phyloP scores from a whole-genome alignment of 1,284 basidiomycete genomes.

The Caloboletus firmus region DNA sequence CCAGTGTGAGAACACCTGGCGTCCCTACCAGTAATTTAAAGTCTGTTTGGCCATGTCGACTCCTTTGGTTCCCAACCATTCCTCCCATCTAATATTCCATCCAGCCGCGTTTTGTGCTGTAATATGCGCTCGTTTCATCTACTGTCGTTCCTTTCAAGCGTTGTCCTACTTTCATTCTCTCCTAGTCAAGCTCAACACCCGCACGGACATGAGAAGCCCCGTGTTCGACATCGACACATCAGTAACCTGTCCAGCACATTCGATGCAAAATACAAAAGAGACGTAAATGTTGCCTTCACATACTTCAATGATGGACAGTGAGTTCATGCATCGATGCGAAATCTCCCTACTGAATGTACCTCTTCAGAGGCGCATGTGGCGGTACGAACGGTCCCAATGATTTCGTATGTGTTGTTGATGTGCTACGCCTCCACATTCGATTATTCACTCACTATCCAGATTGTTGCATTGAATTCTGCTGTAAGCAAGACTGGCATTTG shows the following conservation, averaged over 20 bases:
- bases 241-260: background rate
- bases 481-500: conserved; percentile 25
- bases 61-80: background rate
- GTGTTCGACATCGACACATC: conserved; percentile 8
- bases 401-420: conserved; percentile 21
- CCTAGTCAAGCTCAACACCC: conserved; percentile 10
- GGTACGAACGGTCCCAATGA: conserved; percentile 23
- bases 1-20: background rate
- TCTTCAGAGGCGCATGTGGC: conserved; percentile 33
- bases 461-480: conserved; percentile 44
- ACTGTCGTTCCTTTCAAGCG: conserved; percentile 26
- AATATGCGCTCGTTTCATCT: conserved; percentile 31
- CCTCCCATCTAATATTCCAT: background rate
- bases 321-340: conserved; percentile 5
- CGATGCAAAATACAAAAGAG: conserved; percentile 20
- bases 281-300: conserved; percentile 23
- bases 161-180: conserved; percentile 19
- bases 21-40: background rate
- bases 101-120: conserved; percentile 12
- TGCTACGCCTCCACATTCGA: background rate
- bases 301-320: conserved; percentile 30
- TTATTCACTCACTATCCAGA: conserved; percentile 30
- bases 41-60: background rate
- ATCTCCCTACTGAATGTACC: background rate
- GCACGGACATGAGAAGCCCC: conserved; percentile 10